These are phyloP conservation scores for Suhomyces sp. DNA, from an alignment of 805 yeast species.

Conservation along the genomic window DNA sequence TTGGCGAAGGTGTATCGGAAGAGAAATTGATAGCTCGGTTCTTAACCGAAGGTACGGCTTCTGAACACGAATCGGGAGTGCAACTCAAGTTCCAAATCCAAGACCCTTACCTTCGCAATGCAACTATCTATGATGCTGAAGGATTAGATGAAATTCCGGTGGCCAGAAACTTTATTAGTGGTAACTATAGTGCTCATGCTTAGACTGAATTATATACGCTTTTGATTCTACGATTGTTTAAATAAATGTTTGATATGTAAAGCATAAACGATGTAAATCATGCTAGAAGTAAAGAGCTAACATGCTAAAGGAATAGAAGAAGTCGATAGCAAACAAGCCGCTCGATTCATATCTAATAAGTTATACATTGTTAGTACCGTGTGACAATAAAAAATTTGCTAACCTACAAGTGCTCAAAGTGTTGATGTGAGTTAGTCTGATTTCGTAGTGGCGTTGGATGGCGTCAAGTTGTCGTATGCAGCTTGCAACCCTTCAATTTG, in stretches of 20 bases:
- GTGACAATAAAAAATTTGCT: too few relatives aligned
- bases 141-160: constrained; percentile 40
- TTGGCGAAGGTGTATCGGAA: constrained; percentile 38
- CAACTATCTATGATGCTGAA: constrained; percentile 31
- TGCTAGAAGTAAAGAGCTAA: too few relatives aligned
- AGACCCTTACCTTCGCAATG: constrained; percentile 39
- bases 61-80: constrained; percentile 74
- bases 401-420: too few relatives aligned
- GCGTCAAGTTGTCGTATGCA: constrained; percentile 43
- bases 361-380: neutral
- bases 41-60: constrained; percentile 66
- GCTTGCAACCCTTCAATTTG: constrained; percentile 53
- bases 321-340: too few relatives aligned
- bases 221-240: neutral
- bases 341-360: neutral
- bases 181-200: constrained; percentile 45
- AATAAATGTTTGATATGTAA: neutral
- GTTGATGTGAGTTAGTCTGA: neutral
- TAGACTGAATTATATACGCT: neutral
- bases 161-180: constrained; percentile 47
- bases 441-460: constrained; percentile 1
- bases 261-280: neutral
- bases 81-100: constrained; percentile 61
- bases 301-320: too few relatives aligned
- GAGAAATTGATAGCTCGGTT: constrained; percentile 84